Percentiles rank a stretch among this genome's conserved stretches.
These are phyloP conservation scores for Schrenkiella parvula DNA, from an alignment of 345 rosid genomes.

Conservation along the genomic window DNA sequence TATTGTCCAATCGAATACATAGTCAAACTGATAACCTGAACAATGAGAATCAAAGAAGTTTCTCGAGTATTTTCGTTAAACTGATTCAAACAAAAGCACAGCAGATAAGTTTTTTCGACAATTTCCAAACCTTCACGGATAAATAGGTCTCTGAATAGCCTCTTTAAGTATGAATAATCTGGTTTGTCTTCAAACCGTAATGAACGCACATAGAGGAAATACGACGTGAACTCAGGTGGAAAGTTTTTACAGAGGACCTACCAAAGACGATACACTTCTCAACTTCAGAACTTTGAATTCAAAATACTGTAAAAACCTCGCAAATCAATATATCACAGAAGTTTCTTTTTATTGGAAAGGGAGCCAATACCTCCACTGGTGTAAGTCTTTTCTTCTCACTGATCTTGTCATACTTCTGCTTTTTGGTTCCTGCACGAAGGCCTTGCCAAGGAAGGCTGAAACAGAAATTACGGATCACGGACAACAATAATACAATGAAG, in stretches of 20 bases:
- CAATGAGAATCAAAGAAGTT: neutral
- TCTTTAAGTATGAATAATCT: conserved; percentile 91
- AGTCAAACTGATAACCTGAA: conserved; percentile 93
- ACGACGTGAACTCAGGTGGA: conserved; percentile 89
- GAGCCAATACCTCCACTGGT: conserved; percentile 65
- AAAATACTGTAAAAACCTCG: neutral
- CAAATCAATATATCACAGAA: neutral
- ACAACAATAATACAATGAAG: neutral
- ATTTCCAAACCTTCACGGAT: conserved; percentile 70
- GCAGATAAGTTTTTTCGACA: neutral
- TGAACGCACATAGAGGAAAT: conserved; percentile 90
- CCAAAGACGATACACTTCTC: neutral
- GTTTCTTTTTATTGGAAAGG: neutral
- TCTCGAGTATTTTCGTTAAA: neutral
- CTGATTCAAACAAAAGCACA: neutral
- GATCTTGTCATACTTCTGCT: conserved; percentile 96
- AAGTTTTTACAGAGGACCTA: conserved; percentile 90
- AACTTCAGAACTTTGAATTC: neutral
- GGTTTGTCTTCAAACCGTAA: conserved; percentile 95
- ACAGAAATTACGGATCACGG: conserved; percentile 1
- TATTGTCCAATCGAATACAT: conserved; percentile 90
- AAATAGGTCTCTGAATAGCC: conserved; percentile 89
- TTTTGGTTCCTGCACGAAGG: conserved; percentile 87
- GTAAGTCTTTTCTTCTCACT: conserved; percentile 92
- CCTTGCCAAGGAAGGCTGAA: conserved; percentile 98